These are phyloP conservation scores for Hypoxylon rubiginosum DNA, from an alignment of 2,329 filamentous ascomycete genomes.

Conservation along the genomic window DNA sequence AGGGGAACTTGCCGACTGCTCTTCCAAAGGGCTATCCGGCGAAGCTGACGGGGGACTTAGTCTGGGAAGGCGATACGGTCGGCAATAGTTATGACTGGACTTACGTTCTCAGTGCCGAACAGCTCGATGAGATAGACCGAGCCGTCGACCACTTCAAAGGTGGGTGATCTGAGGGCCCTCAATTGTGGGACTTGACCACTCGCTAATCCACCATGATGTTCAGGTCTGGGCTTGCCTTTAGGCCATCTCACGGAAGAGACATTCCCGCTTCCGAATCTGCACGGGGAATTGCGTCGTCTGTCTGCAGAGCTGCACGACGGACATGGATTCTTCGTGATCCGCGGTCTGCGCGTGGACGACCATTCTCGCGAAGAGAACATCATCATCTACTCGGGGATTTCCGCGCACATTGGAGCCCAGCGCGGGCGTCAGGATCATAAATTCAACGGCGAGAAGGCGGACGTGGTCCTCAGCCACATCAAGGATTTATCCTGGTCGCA, in stretches of 20 bases:
- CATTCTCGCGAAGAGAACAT: slow-evolving; percentile 70
- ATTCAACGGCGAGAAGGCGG: slow-evolving; percentile 60
- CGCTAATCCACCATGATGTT: neutral
- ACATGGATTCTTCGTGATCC: slow-evolving; percentile 72
- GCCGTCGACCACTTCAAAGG: slow-evolving; percentile 61
- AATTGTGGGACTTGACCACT: neutral
- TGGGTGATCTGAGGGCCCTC: slow-evolving; percentile 36
- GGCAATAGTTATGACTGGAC: slow-evolving; percentile 66
- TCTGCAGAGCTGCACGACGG: slow-evolving; percentile 69
- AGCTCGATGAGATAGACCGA: slow-evolving; percentile 64
- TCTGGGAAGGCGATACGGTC: slow-evolving; percentile 70
- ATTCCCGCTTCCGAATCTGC: slow-evolving; percentile 69
- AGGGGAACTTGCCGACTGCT: slow-evolving; percentile 55
- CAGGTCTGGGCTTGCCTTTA: slow-evolving; percentile 56
- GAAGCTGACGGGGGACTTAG: slow-evolving; percentile 63
- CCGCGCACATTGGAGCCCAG: slow-evolving; percentile 68
- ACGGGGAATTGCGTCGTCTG: slow-evolving; percentile 62
- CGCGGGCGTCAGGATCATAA: slow-evolving; percentile 67
- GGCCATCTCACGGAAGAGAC: slow-evolving; percentile 62
- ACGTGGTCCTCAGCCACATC: slow-evolving; percentile 71
- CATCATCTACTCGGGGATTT: slow-evolving; percentile 71
- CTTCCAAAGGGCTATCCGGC: slow-evolving; percentile 66
- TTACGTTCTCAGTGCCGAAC: slow-evolving; percentile 61
- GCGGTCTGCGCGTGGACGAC: slow-evolving; percentile 67
- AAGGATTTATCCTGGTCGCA: slow-evolving; percentile 65